phyloP scores from a whole-genome alignment of 78 protist species.

The Pigoraptor vietnamica region DNA sequence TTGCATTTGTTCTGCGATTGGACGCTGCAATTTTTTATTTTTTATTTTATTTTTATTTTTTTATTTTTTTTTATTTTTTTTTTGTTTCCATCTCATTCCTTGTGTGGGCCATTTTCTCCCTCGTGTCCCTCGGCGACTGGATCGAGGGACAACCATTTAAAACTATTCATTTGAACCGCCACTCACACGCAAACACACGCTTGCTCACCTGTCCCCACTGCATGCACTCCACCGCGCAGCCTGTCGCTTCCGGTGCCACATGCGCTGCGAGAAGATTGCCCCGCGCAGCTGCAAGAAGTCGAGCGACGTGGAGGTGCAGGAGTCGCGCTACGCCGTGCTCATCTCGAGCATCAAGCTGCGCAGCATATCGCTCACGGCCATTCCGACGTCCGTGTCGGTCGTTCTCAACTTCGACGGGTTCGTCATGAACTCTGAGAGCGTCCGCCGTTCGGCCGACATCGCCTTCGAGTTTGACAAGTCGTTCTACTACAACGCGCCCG shows the following conservation, averaged over 20 bases:
- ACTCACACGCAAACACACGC: too few relatives aligned
- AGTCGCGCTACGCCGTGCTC: background rate
- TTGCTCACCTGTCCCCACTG: background rate
- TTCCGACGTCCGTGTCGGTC: background rate
- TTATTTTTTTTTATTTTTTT: too few relatives aligned
- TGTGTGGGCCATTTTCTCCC: background rate
- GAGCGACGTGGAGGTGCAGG: background rate
- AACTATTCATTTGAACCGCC: too few relatives aligned
- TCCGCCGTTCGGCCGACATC: background rate
- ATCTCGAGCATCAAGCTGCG: background rate
- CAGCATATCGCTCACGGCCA: background rate
- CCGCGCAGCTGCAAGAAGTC: background rate
- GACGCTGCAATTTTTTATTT: background rate
- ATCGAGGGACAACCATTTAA: too few relatives aligned
- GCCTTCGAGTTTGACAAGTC: background rate
- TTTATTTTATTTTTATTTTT: too few relatives aligned
- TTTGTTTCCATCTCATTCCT: background rate
- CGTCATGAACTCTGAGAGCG: background rate
- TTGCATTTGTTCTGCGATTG: background rate
- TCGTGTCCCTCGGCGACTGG: too few relatives aligned
- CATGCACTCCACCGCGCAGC: background rate
- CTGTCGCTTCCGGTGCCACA: background rate
- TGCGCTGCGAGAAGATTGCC: background rate
- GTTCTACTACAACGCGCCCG: background rate
- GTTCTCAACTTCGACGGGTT: background rate